Evolutionary conservation across 306 rosid genomes (phyloP), one percentile per base, ranked within the genome.

Genomic region (Glycyrrhiza uralensis): DNA sequence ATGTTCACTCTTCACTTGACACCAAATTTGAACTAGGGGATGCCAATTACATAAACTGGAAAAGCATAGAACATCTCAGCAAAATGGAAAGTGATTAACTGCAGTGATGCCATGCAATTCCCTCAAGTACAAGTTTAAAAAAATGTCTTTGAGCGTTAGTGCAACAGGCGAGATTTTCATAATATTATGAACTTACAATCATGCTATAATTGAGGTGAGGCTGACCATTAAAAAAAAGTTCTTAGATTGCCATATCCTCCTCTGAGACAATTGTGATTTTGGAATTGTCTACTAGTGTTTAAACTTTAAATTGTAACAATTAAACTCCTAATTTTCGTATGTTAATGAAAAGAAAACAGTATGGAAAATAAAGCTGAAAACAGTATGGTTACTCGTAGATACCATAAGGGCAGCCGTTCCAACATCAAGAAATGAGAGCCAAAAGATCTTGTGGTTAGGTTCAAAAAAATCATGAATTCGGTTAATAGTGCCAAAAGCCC

Each of bases 321-420:
- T 57, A 23, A 11, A 1, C 52, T 65, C 36, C 45, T 28, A 3
- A 19, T 59, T 38, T 60, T 41, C 44, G 69, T 44, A 42, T 70
- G 42, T 14, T 20, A 46, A 15, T 50, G 18, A 19, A 41, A 41
- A 70, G 12, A 49, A 69, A 23, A 77, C 1, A 60, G 10, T 19
- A 66, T 19, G 13, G 30, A 23, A 73, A 65, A 63, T 45, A 71
- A 47, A 45, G 72, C 70, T 49, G 33, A 50, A 79, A 71, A 60
- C 36, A 62, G 38, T 44, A 73, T 4, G 44, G 70, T 35, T 52
- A 72, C 28, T 42, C 22, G 60, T 62, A 67, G 79, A 80, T 91
- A 95, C 99, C 99, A 95, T 91, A 47, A 95, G 97, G 26, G 92
- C 82, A 71, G 97, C 93, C 29, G 82, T 87, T 76, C 96, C 97